Conservation (phyloP, 306 rosid species). For the Cucumis sativus region Cucumber_9930_V3 NC_026655.2:3257001-3257500, state of each 20-base stretch:
- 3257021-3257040: not conserved
- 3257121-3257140: conserved; percentile 77
- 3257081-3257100: conserved; percentile 47
- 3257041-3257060: conserved; percentile 14
- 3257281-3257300: conserved; percentile 43
- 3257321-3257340: conserved; percentile 37
- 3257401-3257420: conserved; percentile 59
- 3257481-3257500: not conserved
- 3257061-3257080: conserved; percentile 33
- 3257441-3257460: conserved; percentile 54
- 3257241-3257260: conserved; percentile 13
- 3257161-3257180: conserved; percentile 94
- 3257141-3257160: conserved; percentile 98
- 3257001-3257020: conserved; percentile 19
- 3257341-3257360: conserved; percentile 39
- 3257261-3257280: conserved; percentile 4
- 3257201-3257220: conserved; percentile 57
- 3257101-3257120: conserved; percentile 91
- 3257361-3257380: conserved; percentile 44
- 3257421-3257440: conserved; percentile 46
- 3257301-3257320: conserved; percentile 19
- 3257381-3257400: conserved; percentile 33
- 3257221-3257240: conserved; percentile 27
- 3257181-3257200: conserved; percentile 54
- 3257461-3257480: conserved; percentile 34